A percentile compares a stretch with the other conserved stretches of the same genome.
Evolutionary conservation across 1,284 basidiomycete genomes (phyloP).

Genomic region (Ganoderma meredithae): DNA sequence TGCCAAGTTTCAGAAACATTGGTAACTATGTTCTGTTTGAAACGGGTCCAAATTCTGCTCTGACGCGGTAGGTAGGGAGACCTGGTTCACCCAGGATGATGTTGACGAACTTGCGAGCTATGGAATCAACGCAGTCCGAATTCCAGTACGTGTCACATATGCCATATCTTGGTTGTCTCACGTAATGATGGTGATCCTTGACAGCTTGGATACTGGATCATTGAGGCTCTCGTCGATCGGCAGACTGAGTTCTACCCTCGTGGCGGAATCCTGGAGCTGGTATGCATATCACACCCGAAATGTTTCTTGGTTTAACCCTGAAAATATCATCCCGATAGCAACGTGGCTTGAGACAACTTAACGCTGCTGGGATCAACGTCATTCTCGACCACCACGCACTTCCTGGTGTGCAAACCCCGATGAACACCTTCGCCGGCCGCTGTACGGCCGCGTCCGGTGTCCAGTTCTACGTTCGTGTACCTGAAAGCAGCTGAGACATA

Average conservation of each 20-base stretch:
- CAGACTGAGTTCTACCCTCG: conserved; percentile 68
- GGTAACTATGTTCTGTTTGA: conserved; percentile 47
- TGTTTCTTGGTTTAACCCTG: neutral
- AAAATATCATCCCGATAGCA: conserved; percentile 46
- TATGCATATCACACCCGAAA: conserved; percentile 40
- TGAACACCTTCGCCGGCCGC: conserved; percentile 73
- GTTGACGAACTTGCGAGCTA: conserved; percentile 57
- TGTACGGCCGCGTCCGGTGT: conserved; percentile 71
- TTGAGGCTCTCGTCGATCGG: conserved; percentile 74
- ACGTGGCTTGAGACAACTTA: conserved; percentile 65
- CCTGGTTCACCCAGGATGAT: conserved; percentile 75
- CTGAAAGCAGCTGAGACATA: neutral
- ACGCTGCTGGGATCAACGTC: conserved; percentile 65
- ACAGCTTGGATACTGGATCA: conserved; percentile 83
- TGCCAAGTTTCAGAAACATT: conserved; percentile 65
- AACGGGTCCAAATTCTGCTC: neutral
- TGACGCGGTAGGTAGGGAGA: conserved; percentile 48
- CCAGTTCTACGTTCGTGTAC: conserved; percentile 70
- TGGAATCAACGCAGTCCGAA: conserved; percentile 77
- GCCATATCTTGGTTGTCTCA: neutral
- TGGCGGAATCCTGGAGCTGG: conserved; percentile 72
- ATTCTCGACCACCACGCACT: conserved; percentile 82
- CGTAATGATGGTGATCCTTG: neutral
- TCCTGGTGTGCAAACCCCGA: conserved; percentile 69
- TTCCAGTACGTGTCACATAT: conserved; percentile 60